Evolutionary conservation across 768 basidiomycete species (phyloP).

Genomic region (Saitozyma sp.): DNA sequence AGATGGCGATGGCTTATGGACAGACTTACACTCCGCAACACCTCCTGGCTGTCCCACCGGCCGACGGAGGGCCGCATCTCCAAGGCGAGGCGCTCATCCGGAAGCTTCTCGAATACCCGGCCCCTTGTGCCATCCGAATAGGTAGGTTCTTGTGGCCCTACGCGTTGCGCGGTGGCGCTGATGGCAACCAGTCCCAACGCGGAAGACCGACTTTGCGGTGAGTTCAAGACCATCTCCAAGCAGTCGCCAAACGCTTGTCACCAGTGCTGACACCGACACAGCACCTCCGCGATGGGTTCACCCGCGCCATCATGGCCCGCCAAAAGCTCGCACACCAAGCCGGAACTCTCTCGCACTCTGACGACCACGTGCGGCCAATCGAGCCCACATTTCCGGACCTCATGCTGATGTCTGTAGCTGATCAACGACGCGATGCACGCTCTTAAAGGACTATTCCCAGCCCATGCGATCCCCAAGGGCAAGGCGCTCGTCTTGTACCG

Average conservation of each 20-base stretch:
- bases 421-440: constrained; percentile 44
- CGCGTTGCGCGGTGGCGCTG: background rate
- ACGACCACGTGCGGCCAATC: constrained; percentile 43
- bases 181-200: constrained; percentile 48
- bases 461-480: constrained; percentile 46
- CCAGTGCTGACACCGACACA: constrained; percentile 9
- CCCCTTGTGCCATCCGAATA: constrained; percentile 51
- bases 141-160: constrained; percentile 29
- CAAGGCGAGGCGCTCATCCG: constrained; percentile 47
- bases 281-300: constrained; percentile 55
- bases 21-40: constrained; percentile 32
- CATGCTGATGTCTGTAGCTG: constrained; percentile 17
- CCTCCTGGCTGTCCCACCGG: constrained; percentile 24
- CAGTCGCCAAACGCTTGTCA: background rate
- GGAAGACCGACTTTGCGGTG: constrained; percentile 53
- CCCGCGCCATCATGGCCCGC: constrained; percentile 51
- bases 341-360: constrained; percentile 31
- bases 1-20: background rate
- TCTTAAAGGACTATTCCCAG: constrained; percentile 53
- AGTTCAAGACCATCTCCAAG: constrained; percentile 1
- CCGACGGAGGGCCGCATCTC: constrained; percentile 22
- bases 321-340: constrained; percentile 49
- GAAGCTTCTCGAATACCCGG: constrained; percentile 39
- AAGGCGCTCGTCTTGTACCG: constrained; percentile 47
- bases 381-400: background rate